Percentiles rank a stretch among this genome's conserved stretches.
Evolutionary conservation across 768 basidiomycete genomes (phyloP).

Genomic region (Pleurotus platypus): DNA sequence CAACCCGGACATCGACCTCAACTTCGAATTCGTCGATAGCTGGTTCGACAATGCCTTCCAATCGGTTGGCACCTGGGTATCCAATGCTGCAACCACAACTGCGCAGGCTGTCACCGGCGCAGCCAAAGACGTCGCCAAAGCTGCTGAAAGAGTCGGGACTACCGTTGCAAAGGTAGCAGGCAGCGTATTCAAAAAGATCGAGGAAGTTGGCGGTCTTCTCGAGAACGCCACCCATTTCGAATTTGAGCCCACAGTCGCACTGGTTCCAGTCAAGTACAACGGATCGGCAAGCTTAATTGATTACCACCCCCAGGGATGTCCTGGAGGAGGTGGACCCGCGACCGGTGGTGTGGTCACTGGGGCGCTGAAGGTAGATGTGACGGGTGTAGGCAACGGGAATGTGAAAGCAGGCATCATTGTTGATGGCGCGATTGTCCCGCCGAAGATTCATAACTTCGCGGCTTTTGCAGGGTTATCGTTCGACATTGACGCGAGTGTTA

Average conservation of each 20-base stretch:
- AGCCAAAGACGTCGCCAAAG: neutral
- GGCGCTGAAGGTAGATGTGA: constrained; percentile 8
- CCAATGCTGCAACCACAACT: neutral
- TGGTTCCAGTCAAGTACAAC: constrained; percentile 17
- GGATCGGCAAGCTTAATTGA: constrained; percentile 15
- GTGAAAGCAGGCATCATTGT: constrained; percentile 26
- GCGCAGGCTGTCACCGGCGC: neutral
- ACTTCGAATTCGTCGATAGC: constrained; percentile 8
- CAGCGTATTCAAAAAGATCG: neutral
- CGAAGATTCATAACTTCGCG: constrained; percentile 22
- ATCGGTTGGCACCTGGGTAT: neutral
- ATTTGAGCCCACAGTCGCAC: constrained; percentile 11
- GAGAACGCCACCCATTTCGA: constrained; percentile 11
- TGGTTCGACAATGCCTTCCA: constrained; percentile 15
- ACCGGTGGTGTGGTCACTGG: neutral
- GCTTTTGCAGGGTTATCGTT: constrained; percentile 23
- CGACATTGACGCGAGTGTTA: constrained; percentile 20
- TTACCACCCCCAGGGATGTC: constrained; percentile 11
- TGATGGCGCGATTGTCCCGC: constrained; percentile 23
- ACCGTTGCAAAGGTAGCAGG: neutral
- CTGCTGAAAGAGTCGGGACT: neutral
- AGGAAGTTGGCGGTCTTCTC: neutral
- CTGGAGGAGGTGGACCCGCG: no score
- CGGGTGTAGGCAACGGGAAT: constrained; percentile 9
- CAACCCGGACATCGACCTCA: constrained; percentile 10